Evolutionary conservation across 2,329 filamentous ascomycete genomes (phyloP), one percentile per base, ranked within the genome.

Genomic region (Neospermospora avenae): DNA sequence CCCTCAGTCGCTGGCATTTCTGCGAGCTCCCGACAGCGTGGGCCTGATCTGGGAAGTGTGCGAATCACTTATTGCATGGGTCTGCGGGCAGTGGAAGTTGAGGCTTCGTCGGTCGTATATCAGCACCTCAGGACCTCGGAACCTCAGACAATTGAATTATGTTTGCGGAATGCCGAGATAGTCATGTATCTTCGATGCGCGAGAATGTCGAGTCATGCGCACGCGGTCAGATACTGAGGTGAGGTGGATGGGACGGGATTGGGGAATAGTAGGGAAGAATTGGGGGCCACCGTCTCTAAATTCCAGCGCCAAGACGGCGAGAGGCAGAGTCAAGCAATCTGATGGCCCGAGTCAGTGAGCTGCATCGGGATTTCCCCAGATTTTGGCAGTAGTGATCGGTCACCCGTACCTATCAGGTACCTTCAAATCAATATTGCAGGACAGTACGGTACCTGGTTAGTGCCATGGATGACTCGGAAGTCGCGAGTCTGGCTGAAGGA

Each of bases 1-100:
- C 53, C 61, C 55, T 66, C 63, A 51, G 49, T 61, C 44, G 61
- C 44, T 62, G 62, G 51, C 65, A 67, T 67, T 34, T 56, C 59
- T 67, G 64, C 65, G 63, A 65, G 58, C 53, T 60, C 63, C 65
- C 49, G 53, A 44, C 51, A 41, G 42, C 35, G 31, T 55, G 57
- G 52, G 46, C 45, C 59, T 44, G 41, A 53, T 20, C 45, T 57
- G 28, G 11, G 28, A 31, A 10, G 11, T 31, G 46, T 34, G 39
- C 57, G 46, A 31, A 20, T 31, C 28, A 31, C 28, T 52, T 42
- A 60, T 63, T 62, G 60, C 60, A 64, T 64, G 60, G 57, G 31
- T 48, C 16, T 48, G 22, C 16, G 7, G 28, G 16, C 42, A 7
- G 3, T 31, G 31, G 31, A 46, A 35, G 31, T 24, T 55, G 16